Conservation (phyloP, 1,284 basidiomycete genomes). For the Cryptococcus neoformans region DNA sequence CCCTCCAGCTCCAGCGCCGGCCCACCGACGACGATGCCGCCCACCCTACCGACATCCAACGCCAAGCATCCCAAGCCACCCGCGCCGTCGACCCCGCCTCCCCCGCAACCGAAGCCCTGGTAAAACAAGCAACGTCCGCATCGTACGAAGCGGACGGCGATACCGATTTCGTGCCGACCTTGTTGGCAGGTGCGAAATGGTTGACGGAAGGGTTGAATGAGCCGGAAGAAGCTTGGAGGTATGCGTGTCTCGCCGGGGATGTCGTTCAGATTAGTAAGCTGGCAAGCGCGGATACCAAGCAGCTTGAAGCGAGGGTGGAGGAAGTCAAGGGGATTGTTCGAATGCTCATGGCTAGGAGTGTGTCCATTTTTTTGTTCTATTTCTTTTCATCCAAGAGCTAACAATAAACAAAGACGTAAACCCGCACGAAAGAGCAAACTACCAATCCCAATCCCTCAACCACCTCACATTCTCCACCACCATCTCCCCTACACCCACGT, state of each 20-base stretch:
- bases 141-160: slow-evolving; percentile 55
- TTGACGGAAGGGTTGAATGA: slow-evolving; percentile 55
- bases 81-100: not conserved
- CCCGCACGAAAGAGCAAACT: slow-evolving; percentile 58
- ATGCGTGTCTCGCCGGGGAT: slow-evolving; percentile 42
- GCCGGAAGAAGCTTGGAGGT: slow-evolving; percentile 46
- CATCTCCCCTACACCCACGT: slow-evolving; percentile 58
- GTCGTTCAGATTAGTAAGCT: slow-evolving; percentile 17
- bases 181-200: slow-evolving; percentile 72
- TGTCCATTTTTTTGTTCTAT: slow-evolving; percentile 23
- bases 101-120: not conserved
- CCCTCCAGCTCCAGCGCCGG: slow-evolving; percentile 43
- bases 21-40: slow-evolving; percentile 34
- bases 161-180: slow-evolving; percentile 68
- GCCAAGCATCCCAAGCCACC: slow-evolving; percentile 10
- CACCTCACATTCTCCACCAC: slow-evolving; percentile 59
- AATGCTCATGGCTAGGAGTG: slow-evolving; percentile 41
- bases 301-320: slow-evolving; percentile 34
- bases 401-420: slow-evolving; percentile 58
- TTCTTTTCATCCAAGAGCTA: no score
- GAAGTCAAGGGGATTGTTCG: slow-evolving; percentile 47
- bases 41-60: slow-evolving; percentile 15
- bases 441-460: slow-evolving; percentile 60
- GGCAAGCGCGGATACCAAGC: not conserved
- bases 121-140: slow-evolving; percentile 14